phyloP scores from a whole-genome alignment of 345 rosid genomes.

The Salix dunnii region DNA sequence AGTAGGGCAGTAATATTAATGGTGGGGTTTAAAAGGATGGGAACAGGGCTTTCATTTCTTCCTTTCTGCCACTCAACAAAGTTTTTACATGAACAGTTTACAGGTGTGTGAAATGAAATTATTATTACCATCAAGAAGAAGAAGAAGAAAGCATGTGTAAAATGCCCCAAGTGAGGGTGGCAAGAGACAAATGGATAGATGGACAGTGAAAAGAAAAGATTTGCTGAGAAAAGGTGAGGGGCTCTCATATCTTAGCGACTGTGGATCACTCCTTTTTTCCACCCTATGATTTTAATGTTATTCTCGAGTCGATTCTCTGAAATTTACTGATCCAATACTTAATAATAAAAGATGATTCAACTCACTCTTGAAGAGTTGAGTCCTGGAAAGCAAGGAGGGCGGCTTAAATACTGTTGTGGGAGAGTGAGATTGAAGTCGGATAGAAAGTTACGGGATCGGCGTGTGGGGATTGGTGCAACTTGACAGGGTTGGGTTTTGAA shows the following conservation, averaged over 20 bases:
- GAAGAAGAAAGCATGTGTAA: neutral
- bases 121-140: neutral
- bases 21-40: conserved; percentile 13
- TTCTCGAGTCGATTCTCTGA: no score
- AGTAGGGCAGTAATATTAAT: neutral
- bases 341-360: no score
- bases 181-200: neutral
- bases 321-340: no score
- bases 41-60: neutral
- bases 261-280: no score
- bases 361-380: no score
- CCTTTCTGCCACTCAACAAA: neutral
- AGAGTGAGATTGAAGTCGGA: no score
- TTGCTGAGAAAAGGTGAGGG: neutral
- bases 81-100: neutral
- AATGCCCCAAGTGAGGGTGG: neutral
- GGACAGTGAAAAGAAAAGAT: neutral
- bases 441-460: no score
- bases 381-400: no score
- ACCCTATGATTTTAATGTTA: no score
- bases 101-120: neutral
- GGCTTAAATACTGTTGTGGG: no score
- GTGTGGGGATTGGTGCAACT: neutral
- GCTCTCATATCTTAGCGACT: neutral
- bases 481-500: neutral